Conservation (phyloP, 768 basidiomycete genomes). For the Rhizopogon vesiculosus region DNA sequence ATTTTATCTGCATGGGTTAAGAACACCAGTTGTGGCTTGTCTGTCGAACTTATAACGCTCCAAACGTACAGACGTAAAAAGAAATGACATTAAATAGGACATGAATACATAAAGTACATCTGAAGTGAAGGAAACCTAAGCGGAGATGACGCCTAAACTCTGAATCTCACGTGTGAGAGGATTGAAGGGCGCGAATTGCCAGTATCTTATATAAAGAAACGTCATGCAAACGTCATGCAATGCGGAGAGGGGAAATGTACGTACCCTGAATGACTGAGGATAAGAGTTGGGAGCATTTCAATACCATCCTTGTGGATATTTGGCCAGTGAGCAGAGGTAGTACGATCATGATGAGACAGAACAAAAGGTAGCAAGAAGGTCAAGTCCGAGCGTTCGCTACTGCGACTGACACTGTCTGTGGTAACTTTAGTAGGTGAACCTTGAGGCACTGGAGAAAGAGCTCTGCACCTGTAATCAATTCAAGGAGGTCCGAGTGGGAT, state of each 20-base stretch:
- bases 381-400: neutral
- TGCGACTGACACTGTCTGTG: neutral
- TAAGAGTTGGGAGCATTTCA: neutral
- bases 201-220: neutral
- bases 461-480: slow-evolving; percentile 2
- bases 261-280: slow-evolving; percentile 2
- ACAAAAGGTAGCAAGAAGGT: slow-evolving; percentile 7
- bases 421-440: neutral
- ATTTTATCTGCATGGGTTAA: too few species aligned
- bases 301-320: neutral
- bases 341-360: slow-evolving; percentile 5
- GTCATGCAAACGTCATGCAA: neutral
- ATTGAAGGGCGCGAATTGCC: slow-evolving; percentile 8
- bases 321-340: slow-evolving; percentile 6
- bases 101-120: neutral
- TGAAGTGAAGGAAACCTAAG: neutral
- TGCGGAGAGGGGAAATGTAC: too few species aligned
- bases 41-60: too few species aligned
- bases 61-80: too few species aligned
- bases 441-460: neutral
- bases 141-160: neutral
- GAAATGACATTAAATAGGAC: too few species aligned
- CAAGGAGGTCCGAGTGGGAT: slow-evolving; percentile 2
- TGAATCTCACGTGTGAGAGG: slow-evolving; percentile 1
- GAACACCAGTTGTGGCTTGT: too few species aligned